A percentile compares a stretch with the other conserved stretches of the same genome.
Conservation (phyloP, 2,329 filamentous ascomycete genomes). For the Venturia carpophila region DNA sequence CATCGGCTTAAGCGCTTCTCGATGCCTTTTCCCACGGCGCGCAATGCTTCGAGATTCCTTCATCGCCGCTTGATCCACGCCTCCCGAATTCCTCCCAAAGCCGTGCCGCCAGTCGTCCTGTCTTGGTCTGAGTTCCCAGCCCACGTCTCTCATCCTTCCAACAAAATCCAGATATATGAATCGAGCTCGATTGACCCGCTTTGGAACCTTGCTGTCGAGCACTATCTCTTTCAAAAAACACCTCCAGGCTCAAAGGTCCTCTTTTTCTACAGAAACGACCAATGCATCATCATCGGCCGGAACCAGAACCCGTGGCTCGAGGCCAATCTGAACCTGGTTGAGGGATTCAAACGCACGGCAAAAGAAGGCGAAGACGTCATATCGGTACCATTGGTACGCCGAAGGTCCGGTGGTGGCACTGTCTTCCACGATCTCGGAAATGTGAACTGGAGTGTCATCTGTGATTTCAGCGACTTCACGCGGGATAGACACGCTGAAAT, state of each 20-base stretch:
- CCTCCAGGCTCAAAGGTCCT: slow-evolving; percentile 66
- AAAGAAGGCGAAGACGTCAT: neutral
- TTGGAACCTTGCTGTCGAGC: slow-evolving; percentile 89
- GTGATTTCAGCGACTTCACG: slow-evolving; percentile 66
- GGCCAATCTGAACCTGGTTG: slow-evolving; percentile 63
- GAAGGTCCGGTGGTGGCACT: slow-evolving; percentile 80
- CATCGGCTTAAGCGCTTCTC: neutral
- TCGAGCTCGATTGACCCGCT: slow-evolving; percentile 67
- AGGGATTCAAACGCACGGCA: neutral
- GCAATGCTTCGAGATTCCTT: neutral
- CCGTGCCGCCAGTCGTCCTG: neutral
- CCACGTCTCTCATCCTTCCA: slow-evolving; percentile 24
- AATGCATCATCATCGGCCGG: slow-evolving; percentile 82
- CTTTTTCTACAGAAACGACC: slow-evolving; percentile 80
- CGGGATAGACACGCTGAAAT: slow-evolving; percentile 84
- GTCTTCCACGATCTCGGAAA: slow-evolving; percentile 94
- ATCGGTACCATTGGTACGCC: slow-evolving; percentile 49
- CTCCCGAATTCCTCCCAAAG: neutral
- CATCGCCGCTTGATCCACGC: neutral
- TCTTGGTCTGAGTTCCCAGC: slow-evolving; percentile 2
- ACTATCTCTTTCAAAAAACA: slow-evolving; percentile 72
- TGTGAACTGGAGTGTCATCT: slow-evolving; percentile 90
- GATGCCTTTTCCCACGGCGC: neutral
- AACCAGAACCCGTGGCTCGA: slow-evolving; percentile 99
- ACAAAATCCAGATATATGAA: slow-evolving; percentile 59